These are phyloP conservation scores for Fusarium ramigenum DNA, from an alignment of 2,329 filamentous ascomycete species.

Conservation along the genomic window DNA sequence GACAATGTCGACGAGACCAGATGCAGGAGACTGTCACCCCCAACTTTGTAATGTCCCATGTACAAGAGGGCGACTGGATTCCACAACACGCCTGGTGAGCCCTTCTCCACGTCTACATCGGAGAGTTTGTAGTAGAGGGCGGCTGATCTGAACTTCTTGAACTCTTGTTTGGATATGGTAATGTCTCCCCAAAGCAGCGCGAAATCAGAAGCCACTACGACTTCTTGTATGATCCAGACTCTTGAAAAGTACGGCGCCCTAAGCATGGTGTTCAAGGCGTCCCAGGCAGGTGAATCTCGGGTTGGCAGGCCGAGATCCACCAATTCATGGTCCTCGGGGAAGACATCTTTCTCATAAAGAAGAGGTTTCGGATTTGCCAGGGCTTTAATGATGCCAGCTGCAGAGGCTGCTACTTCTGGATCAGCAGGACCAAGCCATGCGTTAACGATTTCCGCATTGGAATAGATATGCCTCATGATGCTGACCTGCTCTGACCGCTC, in stretches of 20 bases:
- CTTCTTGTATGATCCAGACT: background rate
- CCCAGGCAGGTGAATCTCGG: background rate
- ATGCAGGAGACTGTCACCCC: accelerated
- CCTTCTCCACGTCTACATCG: background rate
- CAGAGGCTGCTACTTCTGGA: background rate
- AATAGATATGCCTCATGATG: background rate
- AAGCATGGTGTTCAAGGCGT: background rate
- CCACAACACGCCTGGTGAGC: background rate
- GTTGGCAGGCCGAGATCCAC: background rate
- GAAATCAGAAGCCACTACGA: background rate
- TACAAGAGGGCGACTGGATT: background rate
- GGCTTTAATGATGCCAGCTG: background rate
- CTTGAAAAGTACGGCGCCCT: background rate
- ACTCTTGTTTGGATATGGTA: background rate
- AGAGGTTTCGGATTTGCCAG: background rate
- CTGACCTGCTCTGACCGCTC: background rate
- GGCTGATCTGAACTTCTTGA: background rate
- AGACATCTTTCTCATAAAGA: background rate
- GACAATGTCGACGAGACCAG: accelerated
- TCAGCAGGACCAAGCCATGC: background rate
- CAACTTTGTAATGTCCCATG: accelerated
- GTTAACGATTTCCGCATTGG: background rate
- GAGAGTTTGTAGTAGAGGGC: background rate
- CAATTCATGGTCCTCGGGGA: background rate
- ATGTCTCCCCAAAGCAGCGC: background rate